Percentiles rank a stretch among this genome's conserved stretches.
phyloP scores from a whole-genome alignment of 2,329 filamentous ascomycete species.

The Talaromyces sp. region DNA sequence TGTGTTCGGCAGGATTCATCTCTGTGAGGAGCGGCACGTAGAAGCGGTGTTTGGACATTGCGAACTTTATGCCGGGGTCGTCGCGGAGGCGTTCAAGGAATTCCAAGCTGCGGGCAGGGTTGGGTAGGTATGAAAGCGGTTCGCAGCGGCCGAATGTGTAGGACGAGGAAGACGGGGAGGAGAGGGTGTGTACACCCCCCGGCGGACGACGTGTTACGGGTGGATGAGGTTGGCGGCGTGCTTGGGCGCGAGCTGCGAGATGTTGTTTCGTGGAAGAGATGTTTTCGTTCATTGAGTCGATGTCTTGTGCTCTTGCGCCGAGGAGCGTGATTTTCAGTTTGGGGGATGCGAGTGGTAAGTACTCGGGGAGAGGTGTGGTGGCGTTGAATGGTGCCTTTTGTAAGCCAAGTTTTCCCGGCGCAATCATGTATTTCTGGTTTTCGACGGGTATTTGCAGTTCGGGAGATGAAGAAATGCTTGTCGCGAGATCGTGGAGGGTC shows the following conservation, averaged over 20 bases:
- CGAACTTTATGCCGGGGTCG: constrained; percentile 78
- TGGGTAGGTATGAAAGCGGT: constrained; percentile 72
- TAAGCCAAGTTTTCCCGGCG: constrained; percentile 45
- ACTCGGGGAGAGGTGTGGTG: constrained; percentile 31
- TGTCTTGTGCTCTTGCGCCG: constrained; percentile 41
- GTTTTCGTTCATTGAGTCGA: constrained; percentile 41
- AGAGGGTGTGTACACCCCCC: constrained; percentile 30
- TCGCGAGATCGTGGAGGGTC: constrained; percentile 48
- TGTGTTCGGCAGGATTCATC: constrained; percentile 87
- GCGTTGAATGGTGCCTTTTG: constrained; percentile 44
- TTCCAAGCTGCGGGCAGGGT: constrained; percentile 64
- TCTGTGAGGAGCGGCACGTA: constrained; percentile 83
- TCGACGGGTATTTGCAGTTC: constrained; percentile 37
- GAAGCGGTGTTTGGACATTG: constrained; percentile 83
- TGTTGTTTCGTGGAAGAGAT: constrained; percentile 27
- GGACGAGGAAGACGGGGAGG: constrained; percentile 51
- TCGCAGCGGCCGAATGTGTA: constrained; percentile 81
- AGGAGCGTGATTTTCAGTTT: constrained; percentile 47
- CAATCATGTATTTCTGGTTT: constrained; percentile 46
- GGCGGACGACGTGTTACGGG: constrained; percentile 11
- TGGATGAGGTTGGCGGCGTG: constrained; percentile 21
- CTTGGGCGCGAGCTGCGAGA: constrained; percentile 30
- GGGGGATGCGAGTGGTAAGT: constrained; percentile 34
- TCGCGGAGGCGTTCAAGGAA: constrained; percentile 73
- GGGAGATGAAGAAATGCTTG: constrained; percentile 28